phyloP scores from a whole-genome alignment of 495 filamentous ascomycete species.

The Hypoxylon fuscum region DNA sequence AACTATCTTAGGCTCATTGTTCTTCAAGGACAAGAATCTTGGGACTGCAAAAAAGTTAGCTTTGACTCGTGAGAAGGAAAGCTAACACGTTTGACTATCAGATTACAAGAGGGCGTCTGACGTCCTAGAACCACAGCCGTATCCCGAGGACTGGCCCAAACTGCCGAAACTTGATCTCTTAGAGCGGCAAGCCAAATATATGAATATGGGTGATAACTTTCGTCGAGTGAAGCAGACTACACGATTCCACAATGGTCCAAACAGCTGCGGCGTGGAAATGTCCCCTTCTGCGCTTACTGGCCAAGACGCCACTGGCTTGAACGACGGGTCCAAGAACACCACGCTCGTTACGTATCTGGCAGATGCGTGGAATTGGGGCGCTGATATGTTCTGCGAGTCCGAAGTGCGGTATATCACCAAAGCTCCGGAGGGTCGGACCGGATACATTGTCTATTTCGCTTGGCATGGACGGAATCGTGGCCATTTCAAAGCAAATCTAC shows the following conservation, averaged over 20 bases:
- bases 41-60: not conserved
- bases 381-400: conserved; percentile 77
- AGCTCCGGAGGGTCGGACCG: conserved; percentile 51
- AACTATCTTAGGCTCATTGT: not conserved
- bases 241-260: conserved; percentile 65
- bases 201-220: conserved; percentile 64
- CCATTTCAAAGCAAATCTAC: conserved; percentile 63
- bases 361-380: conserved; percentile 81
- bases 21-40: not conserved
- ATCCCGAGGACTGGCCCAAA: conserved; percentile 64
- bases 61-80: not conserved
- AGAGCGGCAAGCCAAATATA: conserved; percentile 59
- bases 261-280: conserved; percentile 71
- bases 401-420: conserved; percentile 73
- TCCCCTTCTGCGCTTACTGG: conserved; percentile 65
- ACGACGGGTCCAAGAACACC: conserved; percentile 73
- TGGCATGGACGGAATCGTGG: conserved; percentile 70
- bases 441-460: conserved; percentile 71
- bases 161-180: conserved; percentile 67
- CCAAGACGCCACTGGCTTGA: conserved; percentile 69
- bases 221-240: conserved; percentile 68
- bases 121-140: conserved; percentile 67
- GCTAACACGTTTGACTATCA: conserved; percentile 32
- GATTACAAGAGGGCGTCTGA: conserved; percentile 65
- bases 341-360: conserved; percentile 71